phyloP scores from a whole-genome alignment of 495 filamentous ascomycete species.

The Diplogelasinospora grovesii region DNA sequence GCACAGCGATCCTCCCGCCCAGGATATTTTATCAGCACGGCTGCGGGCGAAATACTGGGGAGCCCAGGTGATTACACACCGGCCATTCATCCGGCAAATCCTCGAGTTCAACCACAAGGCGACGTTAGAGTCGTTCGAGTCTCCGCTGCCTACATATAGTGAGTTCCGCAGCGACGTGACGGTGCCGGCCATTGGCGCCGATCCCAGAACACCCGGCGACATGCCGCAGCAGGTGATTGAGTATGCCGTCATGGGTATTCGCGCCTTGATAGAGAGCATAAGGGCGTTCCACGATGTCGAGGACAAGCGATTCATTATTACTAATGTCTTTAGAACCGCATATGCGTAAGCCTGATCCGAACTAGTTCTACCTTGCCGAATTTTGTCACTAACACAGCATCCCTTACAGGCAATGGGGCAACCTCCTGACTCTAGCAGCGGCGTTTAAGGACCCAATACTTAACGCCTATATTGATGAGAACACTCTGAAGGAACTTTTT shows the following conservation, averaged over 20 bases:
- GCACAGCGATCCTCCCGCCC: constrained; percentile 58
- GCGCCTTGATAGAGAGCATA: constrained; percentile 77
- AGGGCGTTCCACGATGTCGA: constrained; percentile 71
- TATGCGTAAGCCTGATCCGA: too few relatives aligned
- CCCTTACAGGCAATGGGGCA: constrained; percentile 80
- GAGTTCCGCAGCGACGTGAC: too few relatives aligned
- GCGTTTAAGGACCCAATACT: constrained; percentile 59
- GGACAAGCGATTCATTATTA: constrained; percentile 67
- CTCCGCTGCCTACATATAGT: too few relatives aligned
- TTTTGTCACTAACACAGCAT: constrained; percentile 5
- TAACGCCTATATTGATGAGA: constrained; percentile 40
- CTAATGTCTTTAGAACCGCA: constrained; percentile 90
- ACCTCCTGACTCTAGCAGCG: constrained; percentile 80
- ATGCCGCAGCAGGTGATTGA: constrained; percentile 44
- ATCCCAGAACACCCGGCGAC: constrained; percentile 23
- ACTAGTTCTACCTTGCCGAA: constrained; percentile 37
- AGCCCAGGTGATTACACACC: constrained; percentile 80
- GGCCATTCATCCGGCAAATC: constrained; percentile 68
- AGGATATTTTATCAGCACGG: constrained; percentile 75
- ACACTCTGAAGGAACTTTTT: constrained; percentile 47
- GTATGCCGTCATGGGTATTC: constrained; percentile 53
- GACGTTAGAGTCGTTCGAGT: constrained; percentile 21
- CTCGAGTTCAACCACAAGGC: constrained; percentile 38
- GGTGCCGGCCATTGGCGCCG: constrained; percentile 12
- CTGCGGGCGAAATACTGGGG: constrained; percentile 93